Conservation (phyloP, 2,329 filamentous ascomycete genomes). For the Pseudogymnoascus sp. region DNA sequence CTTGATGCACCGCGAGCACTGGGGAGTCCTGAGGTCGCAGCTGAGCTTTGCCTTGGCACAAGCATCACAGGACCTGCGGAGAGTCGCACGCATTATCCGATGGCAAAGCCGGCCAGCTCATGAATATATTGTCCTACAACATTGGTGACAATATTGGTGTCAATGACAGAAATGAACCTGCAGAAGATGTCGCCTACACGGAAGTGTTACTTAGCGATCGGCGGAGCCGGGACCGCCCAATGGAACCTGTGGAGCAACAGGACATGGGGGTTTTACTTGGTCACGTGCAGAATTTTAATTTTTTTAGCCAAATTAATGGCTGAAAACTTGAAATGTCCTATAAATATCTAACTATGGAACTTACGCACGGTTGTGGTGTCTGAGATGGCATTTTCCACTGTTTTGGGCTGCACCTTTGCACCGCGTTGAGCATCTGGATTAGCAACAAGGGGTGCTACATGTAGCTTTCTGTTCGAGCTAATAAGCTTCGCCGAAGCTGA, state of each 20-base stretch:
- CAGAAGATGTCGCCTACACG: background rate
- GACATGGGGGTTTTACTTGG: background rate
- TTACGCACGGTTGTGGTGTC: background rate
- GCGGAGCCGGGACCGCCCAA: background rate
- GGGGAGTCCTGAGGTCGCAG: conserved; percentile 47
- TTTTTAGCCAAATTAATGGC: background rate
- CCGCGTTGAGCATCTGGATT: background rate
- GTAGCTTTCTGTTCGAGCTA: background rate
- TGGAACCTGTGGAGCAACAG: background rate
- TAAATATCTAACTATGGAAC: background rate
- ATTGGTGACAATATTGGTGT: background rate
- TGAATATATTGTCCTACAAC: background rate
- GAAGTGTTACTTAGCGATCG: background rate
- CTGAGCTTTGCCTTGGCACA: conserved; percentile 50
- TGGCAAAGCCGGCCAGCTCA: background rate
- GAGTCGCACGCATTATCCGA: conserved; percentile 44
- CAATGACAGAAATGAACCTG: background rate
- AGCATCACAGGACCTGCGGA: conserved; percentile 49
- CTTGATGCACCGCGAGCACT: conserved; percentile 48
- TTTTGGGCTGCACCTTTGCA: background rate
- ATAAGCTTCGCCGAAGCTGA: background rate
- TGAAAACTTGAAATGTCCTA: background rate
- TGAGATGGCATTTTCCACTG: background rate
- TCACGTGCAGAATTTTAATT: background rate
- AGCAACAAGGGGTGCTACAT: background rate